Conservation (phyloP, 306 rosid genomes). For the Cucurbita argyrosperma region DNA sequence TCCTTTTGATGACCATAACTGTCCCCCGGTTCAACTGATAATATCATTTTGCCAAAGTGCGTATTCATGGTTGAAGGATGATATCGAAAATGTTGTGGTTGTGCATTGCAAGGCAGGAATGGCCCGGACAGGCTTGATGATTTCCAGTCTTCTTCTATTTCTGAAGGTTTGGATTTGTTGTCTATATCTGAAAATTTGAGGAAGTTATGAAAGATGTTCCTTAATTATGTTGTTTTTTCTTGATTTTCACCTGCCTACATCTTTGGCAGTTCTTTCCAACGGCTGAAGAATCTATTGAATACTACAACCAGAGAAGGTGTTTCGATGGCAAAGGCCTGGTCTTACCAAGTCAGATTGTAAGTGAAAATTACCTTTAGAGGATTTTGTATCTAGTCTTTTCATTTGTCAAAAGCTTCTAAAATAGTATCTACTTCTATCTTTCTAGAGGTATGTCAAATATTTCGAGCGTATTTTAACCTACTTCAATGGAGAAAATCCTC, state of each 20-base stretch:
- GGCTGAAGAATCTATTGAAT: conserved; percentile 91
- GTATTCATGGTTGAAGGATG: conserved; percentile 93
- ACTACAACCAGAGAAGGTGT: conserved; percentile 95
- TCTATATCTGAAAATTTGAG: conserved; percentile 9
- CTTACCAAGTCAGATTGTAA: conserved; percentile 96
- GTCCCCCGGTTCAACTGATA: conserved; percentile 78
- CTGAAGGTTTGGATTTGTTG: conserved; percentile 42
- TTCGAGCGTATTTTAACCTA: conserved; percentile 75
- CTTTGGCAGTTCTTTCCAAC: conserved; percentile 83
- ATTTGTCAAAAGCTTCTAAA: background rate
- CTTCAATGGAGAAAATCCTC: conserved; percentile 84
- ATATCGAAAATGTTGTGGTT: conserved; percentile 91
- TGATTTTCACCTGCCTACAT: conserved; percentile 4
- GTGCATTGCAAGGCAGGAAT: conserved; percentile 99
- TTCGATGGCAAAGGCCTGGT: conserved; percentile 86
- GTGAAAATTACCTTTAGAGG: conserved; percentile 2
- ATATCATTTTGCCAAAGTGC: conserved; percentile 91
- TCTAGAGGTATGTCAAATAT: conserved; percentile 85
- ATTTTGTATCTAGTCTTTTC: background rate
- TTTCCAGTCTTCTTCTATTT: conserved; percentile 86
- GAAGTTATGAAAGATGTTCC: background rate
- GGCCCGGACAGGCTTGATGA: conserved; percentile 98
- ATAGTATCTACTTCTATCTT: background rate
- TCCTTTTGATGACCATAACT: conserved; percentile 93
- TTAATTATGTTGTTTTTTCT: conserved; percentile 8